phyloP scores from a whole-genome alignment of 2,329 filamentous ascomycete genomes.

The Hymenoscyphus fructigenus region DNA sequence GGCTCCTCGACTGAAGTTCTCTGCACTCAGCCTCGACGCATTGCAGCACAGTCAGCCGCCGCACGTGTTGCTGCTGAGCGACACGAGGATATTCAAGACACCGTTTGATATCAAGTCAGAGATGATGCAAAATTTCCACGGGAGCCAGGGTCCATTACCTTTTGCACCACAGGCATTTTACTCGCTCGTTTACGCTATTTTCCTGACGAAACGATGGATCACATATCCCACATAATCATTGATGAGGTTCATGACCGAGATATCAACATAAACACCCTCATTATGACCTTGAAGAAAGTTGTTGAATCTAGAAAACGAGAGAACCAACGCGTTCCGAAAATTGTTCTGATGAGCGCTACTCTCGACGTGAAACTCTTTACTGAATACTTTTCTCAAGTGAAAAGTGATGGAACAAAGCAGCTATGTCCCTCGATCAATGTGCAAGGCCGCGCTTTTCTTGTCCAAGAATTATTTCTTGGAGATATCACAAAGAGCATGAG shows the following conservation, averaged over 20 bases:
- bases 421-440: slow-evolving; percentile 80
- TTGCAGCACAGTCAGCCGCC: slow-evolving; percentile 87
- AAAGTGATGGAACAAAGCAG: slow-evolving; percentile 52
- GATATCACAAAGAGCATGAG: slow-evolving; percentile 77
- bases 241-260: slow-evolving; percentile 95
- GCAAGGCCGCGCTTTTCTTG: slow-evolving; percentile 80
- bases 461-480: slow-evolving; percentile 83
- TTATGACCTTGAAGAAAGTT: slow-evolving; percentile 87
- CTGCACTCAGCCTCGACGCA: slow-evolving; percentile 90
- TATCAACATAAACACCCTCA: slow-evolving; percentile 88
- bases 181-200: slow-evolving; percentile 78
- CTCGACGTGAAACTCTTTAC: slow-evolving; percentile 82
- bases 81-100: slow-evolving; percentile 73
- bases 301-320: slow-evolving; percentile 57
- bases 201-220: slow-evolving; percentile 75
- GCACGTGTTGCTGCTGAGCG: slow-evolving; percentile 91
- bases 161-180: slow-evolving; percentile 90
- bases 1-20: slow-evolving; percentile 81
- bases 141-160: slow-evolving; percentile 68
- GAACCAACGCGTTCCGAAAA: slow-evolving; percentile 77
- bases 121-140: slow-evolving; percentile 78
- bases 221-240: slow-evolving; percentile 88
- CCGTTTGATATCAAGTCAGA: slow-evolving; percentile 85
- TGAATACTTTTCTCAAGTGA: slow-evolving; percentile 71
- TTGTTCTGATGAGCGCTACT: slow-evolving; percentile 93